Conservation (phyloP, 2,329 filamentous ascomycete genomes). For the Colletotrichum camelliae region DNA sequence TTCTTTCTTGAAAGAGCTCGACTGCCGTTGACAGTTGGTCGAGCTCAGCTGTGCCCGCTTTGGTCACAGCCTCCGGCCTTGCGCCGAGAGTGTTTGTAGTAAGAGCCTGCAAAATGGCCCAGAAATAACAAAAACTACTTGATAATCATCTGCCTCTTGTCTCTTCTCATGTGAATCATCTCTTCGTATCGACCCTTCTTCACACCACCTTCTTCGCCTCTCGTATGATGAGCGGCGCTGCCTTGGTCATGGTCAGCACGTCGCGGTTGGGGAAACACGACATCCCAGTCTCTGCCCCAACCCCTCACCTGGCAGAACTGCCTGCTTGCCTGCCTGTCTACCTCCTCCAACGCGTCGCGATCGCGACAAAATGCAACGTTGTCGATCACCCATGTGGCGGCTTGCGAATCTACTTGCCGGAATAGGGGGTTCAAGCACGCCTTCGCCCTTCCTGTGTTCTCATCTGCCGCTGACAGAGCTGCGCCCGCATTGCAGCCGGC, state of each 20-base stretch:
- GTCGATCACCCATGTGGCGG: neutral
- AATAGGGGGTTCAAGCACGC: neutral
- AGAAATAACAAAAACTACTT: conserved; percentile 10
- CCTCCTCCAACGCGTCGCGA: neutral
- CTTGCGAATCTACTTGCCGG: too few relatives aligned
- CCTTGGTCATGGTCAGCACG: neutral
- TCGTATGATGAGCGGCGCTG: neutral
- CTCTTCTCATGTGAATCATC: neutral
- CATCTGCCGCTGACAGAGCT: neutral
- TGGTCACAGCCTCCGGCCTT: neutral
- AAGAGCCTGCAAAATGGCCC: neutral
- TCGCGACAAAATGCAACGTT: neutral
- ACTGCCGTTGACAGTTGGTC: neutral
- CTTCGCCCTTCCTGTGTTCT: neutral
- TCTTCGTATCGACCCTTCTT: neutral
- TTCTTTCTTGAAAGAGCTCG: neutral
- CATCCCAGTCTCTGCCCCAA: neutral
- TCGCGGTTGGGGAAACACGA: neutral
- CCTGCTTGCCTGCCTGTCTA: neutral
- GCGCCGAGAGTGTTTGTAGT: neutral
- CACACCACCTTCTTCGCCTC: neutral
- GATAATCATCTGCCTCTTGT: neutral
- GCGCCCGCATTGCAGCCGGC: neutral
- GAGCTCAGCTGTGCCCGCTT: neutral
- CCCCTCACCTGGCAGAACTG: neutral